Conservation (phyloP, 2,329 filamentous ascomycete species). For the Bimuria novae-zelandiae region DNA sequence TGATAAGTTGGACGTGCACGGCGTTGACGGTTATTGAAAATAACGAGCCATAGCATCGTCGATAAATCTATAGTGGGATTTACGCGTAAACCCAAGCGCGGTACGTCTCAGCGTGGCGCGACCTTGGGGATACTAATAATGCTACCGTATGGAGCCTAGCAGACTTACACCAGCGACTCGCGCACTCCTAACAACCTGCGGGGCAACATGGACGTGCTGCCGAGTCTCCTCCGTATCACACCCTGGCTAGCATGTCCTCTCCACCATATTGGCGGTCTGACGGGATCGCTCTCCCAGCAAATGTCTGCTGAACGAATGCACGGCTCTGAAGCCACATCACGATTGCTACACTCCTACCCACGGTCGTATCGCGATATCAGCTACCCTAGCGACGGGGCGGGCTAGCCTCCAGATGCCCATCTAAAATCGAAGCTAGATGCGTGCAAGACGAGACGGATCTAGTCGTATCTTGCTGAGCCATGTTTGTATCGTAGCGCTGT, state of each 20-base stretch:
- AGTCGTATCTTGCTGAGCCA: slow-evolving; percentile 3
- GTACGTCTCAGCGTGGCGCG: slow-evolving; percentile 41
- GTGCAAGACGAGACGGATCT: not conserved
- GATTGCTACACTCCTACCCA: slow-evolving; percentile 16
- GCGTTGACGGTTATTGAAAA: slow-evolving; percentile 26
- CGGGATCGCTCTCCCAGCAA: slow-evolving; percentile 15
- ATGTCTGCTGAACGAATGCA: slow-evolving; percentile 12
- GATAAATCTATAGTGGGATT: slow-evolving; percentile 30
- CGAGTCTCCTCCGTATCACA: slow-evolving; percentile 36
- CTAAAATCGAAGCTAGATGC: slow-evolving; percentile 1
- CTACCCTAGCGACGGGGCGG: not conserved
- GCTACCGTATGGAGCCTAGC: slow-evolving; percentile 31
- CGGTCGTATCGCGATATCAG: slow-evolving; percentile 14
- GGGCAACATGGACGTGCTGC: slow-evolving; percentile 19
- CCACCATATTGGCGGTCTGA: slow-evolving; percentile 29
- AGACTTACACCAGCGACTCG: slow-evolving; percentile 29
- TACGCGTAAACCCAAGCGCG: slow-evolving; percentile 32
- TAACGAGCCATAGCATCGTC: slow-evolving; percentile 29
- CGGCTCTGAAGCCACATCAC: slow-evolving; percentile 14
- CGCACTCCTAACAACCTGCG: slow-evolving; percentile 19
- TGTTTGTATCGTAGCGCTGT: not conserved
- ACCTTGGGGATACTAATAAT: slow-evolving; percentile 36
- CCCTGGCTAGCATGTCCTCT: slow-evolving; percentile 29
- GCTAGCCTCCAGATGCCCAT: slow-evolving; percentile 9
- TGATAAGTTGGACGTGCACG: slow-evolving; percentile 27